phyloP scores from a whole-genome alignment of 805 yeast genomes.

The Yamadazyma scolyti region DNA sequence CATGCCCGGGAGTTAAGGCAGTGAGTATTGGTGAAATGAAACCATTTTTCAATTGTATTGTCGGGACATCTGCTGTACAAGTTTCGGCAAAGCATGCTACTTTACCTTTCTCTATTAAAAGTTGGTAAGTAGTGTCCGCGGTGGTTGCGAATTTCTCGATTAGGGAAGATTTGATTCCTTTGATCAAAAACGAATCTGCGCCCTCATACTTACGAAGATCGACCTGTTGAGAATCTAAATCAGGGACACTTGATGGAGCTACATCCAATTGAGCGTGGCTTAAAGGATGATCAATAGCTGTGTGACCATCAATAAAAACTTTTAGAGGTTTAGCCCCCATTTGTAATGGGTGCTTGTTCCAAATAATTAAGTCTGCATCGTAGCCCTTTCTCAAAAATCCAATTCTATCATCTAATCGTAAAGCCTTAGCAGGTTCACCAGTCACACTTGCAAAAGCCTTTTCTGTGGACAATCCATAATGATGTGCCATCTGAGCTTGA shows the following conservation, averaged over 20 bases:
- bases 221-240: too few relatives aligned
- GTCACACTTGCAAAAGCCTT: constrained; percentile 6
- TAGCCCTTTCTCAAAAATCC: constrained; percentile 5
- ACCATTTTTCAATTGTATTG: constrained; percentile 1
- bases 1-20: constrained; percentile 3
- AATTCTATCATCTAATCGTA: constrained; percentile 3
- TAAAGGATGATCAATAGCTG: too few relatives aligned
- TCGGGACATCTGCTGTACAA: constrained; percentile 1
- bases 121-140: too few relatives aligned
- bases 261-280: too few relatives aligned
- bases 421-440: constrained; percentile 5
- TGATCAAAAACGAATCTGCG: too few relatives aligned
- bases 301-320: constrained; percentile 5
- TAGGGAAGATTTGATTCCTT: too few relatives aligned
- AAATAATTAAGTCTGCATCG: constrained; percentile 7
- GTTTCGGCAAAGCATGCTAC: too few relatives aligned
- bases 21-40: constrained; percentile 1
- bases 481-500: constrained; percentile 7
- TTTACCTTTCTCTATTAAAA: too few relatives aligned
- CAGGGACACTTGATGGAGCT: too few relatives aligned
- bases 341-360: constrained; percentile 7
- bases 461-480: constrained; percentile 4
- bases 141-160: too few relatives aligned
- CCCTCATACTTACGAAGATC: too few relatives aligned
- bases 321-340: constrained; percentile 6